Evolutionary conservation across 192 early-diverging fungal genomes (phyloP), one percentile per base, ranked within the genome.

Genomic region (Funneliformis geosporum): DNA sequence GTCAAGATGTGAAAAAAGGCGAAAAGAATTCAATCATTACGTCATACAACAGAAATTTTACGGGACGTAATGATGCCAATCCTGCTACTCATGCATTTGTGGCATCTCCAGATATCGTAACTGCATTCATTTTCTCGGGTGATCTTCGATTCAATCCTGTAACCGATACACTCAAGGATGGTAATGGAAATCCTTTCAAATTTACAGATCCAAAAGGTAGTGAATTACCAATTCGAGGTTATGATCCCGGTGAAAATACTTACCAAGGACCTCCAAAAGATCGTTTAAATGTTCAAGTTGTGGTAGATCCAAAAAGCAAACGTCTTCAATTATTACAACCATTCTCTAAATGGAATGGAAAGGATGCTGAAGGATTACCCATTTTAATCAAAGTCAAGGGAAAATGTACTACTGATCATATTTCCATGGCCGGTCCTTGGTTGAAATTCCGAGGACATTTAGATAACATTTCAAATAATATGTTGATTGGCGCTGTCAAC

Each of bases 351-450:
- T 99, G 96, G 96, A 84, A 96, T 86, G 95, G 96, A 80, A 88
- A 93, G 83, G 96, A 99, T 78, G 87, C 94, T 76, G 85, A 89
- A 78, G 84, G 95, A 67, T 81, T 95, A 43, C 92, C 92, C 39
- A 90, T 99, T 44, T 91, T 99, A 84, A 96, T 97, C 86, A 99
- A 99, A 90, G 95, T 93, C 79, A 90, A 91, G 83, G 97, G 97
- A 84, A 99, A 99, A 90, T 99, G 97, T 90, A 99, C 97, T 43
- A 99, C 97, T 28, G 97, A 99, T 85, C 97, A 99, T 87, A 99
- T 99, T 83, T 94, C 93, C 65, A 93, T 94, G 88, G 96, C 95
- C 62, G 95, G 94, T 74, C 93, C 94, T 70, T 95, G 93, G 93
- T 88, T 95, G 85, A 93, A 94, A 91, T 99, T 94, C 91, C 94